Conservation (phyloP, 2,329 filamentous ascomycete species). For the Tetracladium maxilliforme region DNA sequence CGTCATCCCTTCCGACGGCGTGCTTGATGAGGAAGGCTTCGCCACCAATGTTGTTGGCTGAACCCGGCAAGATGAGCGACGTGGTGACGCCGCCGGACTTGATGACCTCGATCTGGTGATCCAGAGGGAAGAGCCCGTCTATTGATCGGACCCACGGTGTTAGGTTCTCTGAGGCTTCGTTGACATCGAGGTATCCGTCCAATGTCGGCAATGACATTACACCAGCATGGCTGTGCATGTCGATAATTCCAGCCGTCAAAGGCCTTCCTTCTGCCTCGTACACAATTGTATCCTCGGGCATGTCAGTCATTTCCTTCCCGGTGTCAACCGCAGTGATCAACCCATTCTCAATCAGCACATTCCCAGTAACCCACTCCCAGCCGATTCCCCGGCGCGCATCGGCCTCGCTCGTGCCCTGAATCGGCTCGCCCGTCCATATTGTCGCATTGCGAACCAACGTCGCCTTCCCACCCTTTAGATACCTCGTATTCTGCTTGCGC, state of each 20-base stretch:
- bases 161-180: constrained; percentile 48
- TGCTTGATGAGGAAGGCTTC: constrained; percentile 58
- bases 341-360: constrained; percentile 45
- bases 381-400: constrained; percentile 43
- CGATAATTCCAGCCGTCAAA: constrained; percentile 52
- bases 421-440: constrained; percentile 50
- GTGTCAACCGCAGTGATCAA: constrained; percentile 39
- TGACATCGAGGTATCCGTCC: constrained; percentile 38
- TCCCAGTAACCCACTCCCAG: constrained; percentile 43
- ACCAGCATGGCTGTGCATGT: constrained; percentile 57
- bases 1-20: constrained; percentile 42
- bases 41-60: constrained; percentile 59
- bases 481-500: constrained; percentile 44
- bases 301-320: constrained; percentile 21
- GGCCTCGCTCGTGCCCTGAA: constrained; percentile 30
- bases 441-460: constrained; percentile 52
- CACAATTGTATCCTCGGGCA: constrained; percentile 31
- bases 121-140: constrained; percentile 47
- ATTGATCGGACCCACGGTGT: constrained; percentile 55
- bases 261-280: constrained; percentile 45
- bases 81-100: constrained; percentile 62
- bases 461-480: constrained; percentile 39
- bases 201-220: constrained; percentile 41
- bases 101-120: constrained; percentile 52
- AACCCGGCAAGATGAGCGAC: constrained; percentile 50